Evolutionary conservation across 1,284 basidiomycete species (phyloP), one percentile per base, ranked within the genome.

Genomic region (Crepidotus sp.): DNA sequence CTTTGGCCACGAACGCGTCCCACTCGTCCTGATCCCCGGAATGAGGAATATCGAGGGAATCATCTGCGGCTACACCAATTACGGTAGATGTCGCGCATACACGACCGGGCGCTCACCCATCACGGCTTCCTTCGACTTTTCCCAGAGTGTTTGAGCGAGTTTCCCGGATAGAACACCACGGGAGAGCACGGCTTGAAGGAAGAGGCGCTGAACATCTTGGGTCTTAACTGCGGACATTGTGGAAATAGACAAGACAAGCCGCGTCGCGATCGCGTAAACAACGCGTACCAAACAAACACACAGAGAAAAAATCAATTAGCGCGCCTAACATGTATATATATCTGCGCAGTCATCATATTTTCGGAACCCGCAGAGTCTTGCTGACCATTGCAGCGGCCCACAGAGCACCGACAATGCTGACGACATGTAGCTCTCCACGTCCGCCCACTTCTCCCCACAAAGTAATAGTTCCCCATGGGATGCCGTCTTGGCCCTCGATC

Each of bases 321-420:
- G 35, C 22, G 19, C 17, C 29, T 17, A 27, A 27, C 18, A 19
- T 38, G 14, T 15, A n/a, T 27, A 22, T 25, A 24, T 38, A 24
- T 27, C 22, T 27, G 32, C 35, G 36, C 24, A 11, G 4, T 7
- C 24, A 49, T 45, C 31, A 86, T 22, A 70, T 60, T 63, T 89
- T 89, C n/a, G 85, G 86, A 46, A 94, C 77, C 45, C 77, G 76
- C 44, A 97, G 68, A 17, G 93, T 96, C 68, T 96, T 96, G 72
- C 87, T 91, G 52, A 96, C 85, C 93, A 96, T 96, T 41, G 88
- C 85, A 15, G 90, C 84, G 6, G 86, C 92, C 91, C 90, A 96
- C 14, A 72, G 57, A 13, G 69, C 84, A 61, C 91, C 88, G 14
- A 92, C 60, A 29, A 85, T 52, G 54, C 80, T 80, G 31, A 82